Evolutionary conservation across 2,329 filamentous ascomycete species (phyloP).

Genomic region (Spiromastix sp.): DNA sequence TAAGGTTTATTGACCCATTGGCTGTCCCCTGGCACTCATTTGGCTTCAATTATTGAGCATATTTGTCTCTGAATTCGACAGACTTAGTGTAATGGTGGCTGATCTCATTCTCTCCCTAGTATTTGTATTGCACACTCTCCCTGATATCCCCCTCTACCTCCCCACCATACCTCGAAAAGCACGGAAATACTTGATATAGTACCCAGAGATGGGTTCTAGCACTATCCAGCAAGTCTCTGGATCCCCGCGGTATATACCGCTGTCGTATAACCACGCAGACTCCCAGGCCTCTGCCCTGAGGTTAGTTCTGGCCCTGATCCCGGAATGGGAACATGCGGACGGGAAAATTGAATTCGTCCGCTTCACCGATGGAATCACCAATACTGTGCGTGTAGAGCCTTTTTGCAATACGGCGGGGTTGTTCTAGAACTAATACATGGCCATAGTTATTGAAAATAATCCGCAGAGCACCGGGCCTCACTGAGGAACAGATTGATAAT

Average conservation of each 20-base stretch:
- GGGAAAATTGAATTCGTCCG: constrained; percentile 73
- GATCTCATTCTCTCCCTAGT: no score
- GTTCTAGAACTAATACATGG: background rate
- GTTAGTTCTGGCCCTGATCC: constrained; percentile 68
- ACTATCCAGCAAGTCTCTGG: constrained; percentile 7
- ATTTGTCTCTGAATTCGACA: no score
- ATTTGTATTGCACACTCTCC: no score
- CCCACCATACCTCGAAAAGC: no score
- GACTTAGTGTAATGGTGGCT: no score
- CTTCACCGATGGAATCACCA: constrained; percentile 97
- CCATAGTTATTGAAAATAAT: constrained; percentile 42
- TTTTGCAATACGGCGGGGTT: constrained; percentile 2
- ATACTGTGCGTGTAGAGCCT: constrained; percentile 66
- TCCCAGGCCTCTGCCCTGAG: constrained; percentile 67
- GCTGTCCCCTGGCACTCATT: no score
- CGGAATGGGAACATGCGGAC: constrained; percentile 67
- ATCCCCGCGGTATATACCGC: constrained; percentile 49
- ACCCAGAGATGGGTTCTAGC: constrained; percentile 14
- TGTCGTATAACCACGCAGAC: constrained; percentile 67
- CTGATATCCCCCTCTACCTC: no score
- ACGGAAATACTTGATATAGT: no score
- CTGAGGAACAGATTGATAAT: constrained; percentile 66
- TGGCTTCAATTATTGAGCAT: no score
- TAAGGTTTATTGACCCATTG: no score
- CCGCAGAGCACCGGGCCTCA: constrained; percentile 49